Percentiles rank a stretch among this genome's conserved stretches.
phyloP scores from a whole-genome alignment of 164 flowering plant genomes.

The Umbellularia californica region DNA sequence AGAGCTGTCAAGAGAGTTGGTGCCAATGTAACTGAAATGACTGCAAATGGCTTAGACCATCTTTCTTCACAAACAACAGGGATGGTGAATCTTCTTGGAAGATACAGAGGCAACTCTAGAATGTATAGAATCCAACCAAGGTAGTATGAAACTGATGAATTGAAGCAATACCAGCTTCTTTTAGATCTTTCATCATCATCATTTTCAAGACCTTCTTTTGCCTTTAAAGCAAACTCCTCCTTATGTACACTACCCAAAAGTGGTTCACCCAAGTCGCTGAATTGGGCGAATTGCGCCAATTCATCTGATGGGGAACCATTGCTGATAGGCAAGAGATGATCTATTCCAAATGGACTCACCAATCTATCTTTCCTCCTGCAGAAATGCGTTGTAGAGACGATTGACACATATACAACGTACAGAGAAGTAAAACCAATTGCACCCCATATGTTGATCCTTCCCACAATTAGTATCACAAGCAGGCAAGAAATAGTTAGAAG shows the following conservation, averaged over 20 bases:
- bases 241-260: conserved; percentile 19
- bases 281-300: conserved; percentile 4
- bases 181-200: conserved; percentile 10
- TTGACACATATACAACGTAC: conserved; percentile 53
- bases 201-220: conserved; percentile 9
- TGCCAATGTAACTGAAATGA: conserved; percentile 35
- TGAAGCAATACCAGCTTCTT: conserved; percentile 4
- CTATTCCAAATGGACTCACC: conserved; percentile 5
- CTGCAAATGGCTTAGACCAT: conserved; percentile 51
- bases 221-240: background rate
- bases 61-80: conserved; percentile 42
- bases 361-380: conserved; percentile 12
- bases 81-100: conserved; percentile 50
- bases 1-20: conserved; percentile 38
- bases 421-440: conserved; percentile 46
- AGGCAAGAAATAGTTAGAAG: conserved; percentile 38
- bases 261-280: conserved; percentile 17
- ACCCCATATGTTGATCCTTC: conserved; percentile 49
- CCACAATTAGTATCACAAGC: conserved; percentile 31
- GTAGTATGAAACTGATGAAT: conserved; percentile 14
- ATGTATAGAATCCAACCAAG: conserved; percentile 15
- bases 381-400: conserved; percentile 37
- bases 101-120: conserved; percentile 38
- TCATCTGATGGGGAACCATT: conserved; percentile 4
- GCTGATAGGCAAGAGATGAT: conserved; percentile 13